phyloP scores from a whole-genome alignment of 2,329 filamentous ascomycete species.

The Westerdykella aurantiaca region DNA sequence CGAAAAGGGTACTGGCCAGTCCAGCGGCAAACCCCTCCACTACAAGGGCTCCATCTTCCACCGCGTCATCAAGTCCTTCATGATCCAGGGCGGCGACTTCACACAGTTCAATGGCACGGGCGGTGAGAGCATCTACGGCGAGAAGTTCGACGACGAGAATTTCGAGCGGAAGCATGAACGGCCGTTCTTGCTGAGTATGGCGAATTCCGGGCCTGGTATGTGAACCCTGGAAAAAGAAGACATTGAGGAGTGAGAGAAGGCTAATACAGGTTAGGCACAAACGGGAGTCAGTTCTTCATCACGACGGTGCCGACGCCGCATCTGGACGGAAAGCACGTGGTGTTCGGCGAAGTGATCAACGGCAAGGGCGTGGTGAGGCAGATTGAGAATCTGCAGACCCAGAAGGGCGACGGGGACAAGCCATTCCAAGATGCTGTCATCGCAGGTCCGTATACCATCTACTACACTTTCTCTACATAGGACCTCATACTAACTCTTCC shows the following conservation, averaged over 20 bases:
- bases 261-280: slow-evolving; percentile 60
- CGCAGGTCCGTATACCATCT: slow-evolving; percentile 33
- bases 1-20: slow-evolving; percentile 79
- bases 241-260: neutral
- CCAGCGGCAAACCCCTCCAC: slow-evolving; percentile 79
- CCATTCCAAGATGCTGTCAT: slow-evolving; percentile 69
- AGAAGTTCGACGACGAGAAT: slow-evolving; percentile 96
- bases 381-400: slow-evolving; percentile 76
- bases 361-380: slow-evolving; percentile 88
- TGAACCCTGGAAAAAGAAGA: slow-evolving; percentile 7
- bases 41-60: slow-evolving; percentile 93
- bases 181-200: slow-evolving; percentile 94
- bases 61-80: slow-evolving; percentile 96
- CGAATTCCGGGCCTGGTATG: slow-evolving; percentile 86
- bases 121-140: slow-evolving; percentile 94
- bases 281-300: slow-evolving; percentile 97
- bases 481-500: neutral
- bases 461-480: neutral
- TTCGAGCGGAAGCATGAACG: slow-evolving; percentile 87
- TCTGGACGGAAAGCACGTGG: slow-evolving; percentile 92
- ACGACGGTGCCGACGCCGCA: slow-evolving; percentile 94
- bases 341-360: slow-evolving; percentile 89
- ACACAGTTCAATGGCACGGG: slow-evolving; percentile 91
- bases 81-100: slow-evolving; percentile 98
- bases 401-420: slow-evolving; percentile 61